Evolutionary conservation across 2,329 filamentous ascomycete species (phyloP).

Genomic region (Xylaria sp.): DNA sequence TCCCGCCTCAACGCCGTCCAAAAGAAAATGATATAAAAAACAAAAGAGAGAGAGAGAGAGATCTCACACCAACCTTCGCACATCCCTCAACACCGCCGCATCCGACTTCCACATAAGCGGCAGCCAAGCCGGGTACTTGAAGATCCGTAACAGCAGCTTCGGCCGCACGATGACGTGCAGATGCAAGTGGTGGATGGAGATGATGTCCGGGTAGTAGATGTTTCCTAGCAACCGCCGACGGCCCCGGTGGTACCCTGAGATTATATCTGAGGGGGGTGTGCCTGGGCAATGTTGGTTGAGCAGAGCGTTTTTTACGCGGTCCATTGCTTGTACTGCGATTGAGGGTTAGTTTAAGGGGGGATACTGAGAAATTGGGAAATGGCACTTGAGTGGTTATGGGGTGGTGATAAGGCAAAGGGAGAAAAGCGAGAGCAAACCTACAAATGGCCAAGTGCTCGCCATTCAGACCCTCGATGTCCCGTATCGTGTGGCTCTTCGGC

Average conservation of each 20-base stretch:
- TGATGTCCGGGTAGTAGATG: constrained; percentile 28
- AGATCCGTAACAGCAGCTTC: constrained; percentile 9
- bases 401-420: not conserved
- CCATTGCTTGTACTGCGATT: constrained; percentile 12
- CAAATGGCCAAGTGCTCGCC: not conserved
- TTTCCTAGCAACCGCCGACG: constrained; percentile 21
- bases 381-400: not conserved
- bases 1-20: too few relatives aligned
- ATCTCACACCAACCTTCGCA: not conserved
- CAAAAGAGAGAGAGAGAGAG: not conserved
- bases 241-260: constrained; percentile 30
- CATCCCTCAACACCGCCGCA: constrained; percentile 7
- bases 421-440: not conserved
- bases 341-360: too few relatives aligned
- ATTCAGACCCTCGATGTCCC: constrained; percentile 17
- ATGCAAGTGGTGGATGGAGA: constrained; percentile 33
- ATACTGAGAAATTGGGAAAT: too few relatives aligned
- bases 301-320: constrained; percentile 1
- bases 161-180: constrained; percentile 31
- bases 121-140: constrained; percentile 32
- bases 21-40: too few relatives aligned
- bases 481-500: constrained; percentile 5
- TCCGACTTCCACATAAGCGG: constrained; percentile 34
- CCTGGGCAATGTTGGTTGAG: not conserved
- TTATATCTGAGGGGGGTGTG: not conserved